Evolutionary conservation across 805 yeast species (phyloP).

Genomic region (Teunomyces lycoperdinae): DNA sequence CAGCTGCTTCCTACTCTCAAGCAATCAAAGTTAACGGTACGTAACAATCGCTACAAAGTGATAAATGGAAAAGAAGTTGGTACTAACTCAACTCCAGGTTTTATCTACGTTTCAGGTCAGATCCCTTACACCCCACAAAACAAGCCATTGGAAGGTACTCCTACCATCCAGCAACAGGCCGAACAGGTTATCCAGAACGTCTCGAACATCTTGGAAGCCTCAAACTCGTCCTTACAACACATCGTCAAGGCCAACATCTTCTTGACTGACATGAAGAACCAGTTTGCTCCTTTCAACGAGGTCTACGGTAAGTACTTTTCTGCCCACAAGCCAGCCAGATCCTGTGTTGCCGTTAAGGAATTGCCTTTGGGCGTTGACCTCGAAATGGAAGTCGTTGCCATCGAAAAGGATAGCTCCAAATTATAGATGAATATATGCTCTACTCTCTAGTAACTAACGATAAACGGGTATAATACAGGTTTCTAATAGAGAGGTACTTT

Average conservation of each 20-base stretch:
- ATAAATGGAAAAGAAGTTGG: not conserved
- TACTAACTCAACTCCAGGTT: constrained; percentile 44
- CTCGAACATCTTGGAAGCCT: constrained; percentile 71
- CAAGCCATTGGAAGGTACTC: constrained; percentile 67
- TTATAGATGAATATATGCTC: constrained; percentile 17
- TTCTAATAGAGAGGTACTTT: not conserved
- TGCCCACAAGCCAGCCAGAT: constrained; percentile 90
- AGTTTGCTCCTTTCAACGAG: constrained; percentile 80
- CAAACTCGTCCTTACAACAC: constrained; percentile 79
- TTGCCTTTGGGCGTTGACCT: constrained; percentile 85
- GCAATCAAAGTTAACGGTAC: constrained; percentile 81
- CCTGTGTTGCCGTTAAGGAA: constrained; percentile 92
- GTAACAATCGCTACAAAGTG: not conserved
- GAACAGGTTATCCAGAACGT: constrained; percentile 72
- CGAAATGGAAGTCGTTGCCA: constrained; percentile 92
- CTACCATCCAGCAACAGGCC: constrained; percentile 69
- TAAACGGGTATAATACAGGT: too few relatives aligned
- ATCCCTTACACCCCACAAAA: constrained; percentile 85
- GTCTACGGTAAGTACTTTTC: constrained; percentile 79
- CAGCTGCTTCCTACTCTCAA: constrained; percentile 96
- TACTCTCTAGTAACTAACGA: too few relatives aligned
- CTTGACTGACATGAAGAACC: constrained; percentile 78
- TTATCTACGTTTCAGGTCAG: constrained; percentile 92
- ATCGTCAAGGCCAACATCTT: constrained; percentile 87
- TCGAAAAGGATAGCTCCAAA: constrained; percentile 48